A percentile compares a stretch with the other conserved stretches of the same genome.
These are phyloP conservation scores for Euphorbia lathyris DNA, from an alignment of 345 rosid species.

Conservation along the genomic window DNA sequence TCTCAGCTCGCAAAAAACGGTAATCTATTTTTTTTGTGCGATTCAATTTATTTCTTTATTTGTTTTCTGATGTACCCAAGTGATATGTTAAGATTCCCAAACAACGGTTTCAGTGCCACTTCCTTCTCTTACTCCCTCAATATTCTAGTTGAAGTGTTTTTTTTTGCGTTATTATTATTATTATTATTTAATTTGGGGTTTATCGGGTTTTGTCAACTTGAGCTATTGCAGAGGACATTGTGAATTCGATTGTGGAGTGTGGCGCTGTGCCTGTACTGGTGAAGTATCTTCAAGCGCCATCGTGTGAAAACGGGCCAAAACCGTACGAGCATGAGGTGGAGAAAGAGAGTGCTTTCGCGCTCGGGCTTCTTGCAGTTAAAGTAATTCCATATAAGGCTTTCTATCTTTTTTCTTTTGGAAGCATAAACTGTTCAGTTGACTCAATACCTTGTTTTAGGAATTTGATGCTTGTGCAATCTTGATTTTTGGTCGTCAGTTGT, in stretches of 20 bases:
- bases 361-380: slow-evolving; percentile 60
- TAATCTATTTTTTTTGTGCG: slow-evolving; percentile 6
- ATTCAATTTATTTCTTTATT: background rate
- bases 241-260: slow-evolving; percentile 50
- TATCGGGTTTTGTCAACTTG: slow-evolving; percentile 2
- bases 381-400: slow-evolving; percentile 23
- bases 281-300: slow-evolving; percentile 41
- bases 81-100: background rate
- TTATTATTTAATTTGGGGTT: background rate
- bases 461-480: background rate
- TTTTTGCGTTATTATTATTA: slow-evolving; percentile 1
- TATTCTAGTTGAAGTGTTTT: background rate
- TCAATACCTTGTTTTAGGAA: background rate
- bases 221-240: slow-evolving; percentile 43
- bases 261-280: slow-evolving; percentile 64
- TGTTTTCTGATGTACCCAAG: background rate
- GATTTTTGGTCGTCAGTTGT: background rate
- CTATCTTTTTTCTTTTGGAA: background rate
- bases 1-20: slow-evolving; percentile 55
- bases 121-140: background rate
- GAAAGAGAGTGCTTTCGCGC: slow-evolving; percentile 54
- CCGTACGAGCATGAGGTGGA: slow-evolving; percentile 48
- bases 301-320: slow-evolving; percentile 7
- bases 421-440: background rate
- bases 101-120: background rate